Base-by-base conservation (phyloP, 1,284 basidiomycete genomes). In the Moesziomyces parantarcticus region DNA sequence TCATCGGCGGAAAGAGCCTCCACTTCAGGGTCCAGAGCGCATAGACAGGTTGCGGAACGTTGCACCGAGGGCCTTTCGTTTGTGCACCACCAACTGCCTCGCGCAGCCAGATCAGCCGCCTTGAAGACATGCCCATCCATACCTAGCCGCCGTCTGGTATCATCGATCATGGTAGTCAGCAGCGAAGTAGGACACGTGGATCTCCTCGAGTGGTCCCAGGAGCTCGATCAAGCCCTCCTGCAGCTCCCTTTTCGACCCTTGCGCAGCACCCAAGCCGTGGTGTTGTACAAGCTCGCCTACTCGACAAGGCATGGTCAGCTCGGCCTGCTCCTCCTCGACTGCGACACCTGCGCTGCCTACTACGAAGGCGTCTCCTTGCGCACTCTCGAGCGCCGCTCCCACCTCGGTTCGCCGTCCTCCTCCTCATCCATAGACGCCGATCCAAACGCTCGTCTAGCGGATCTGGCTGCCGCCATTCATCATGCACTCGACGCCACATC, bases 161-260 rank as follows among this genome's bases (percentile, higher is more conserved):
- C n/a, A n/a, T n/a, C n/a, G 13, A 13, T 8, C 29, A 32, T 32
- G 29, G 29, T 13, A 32, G 4, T 13, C 2, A 13, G 29, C 10
- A 23, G 8, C 39, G 42, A 63, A 25, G 8, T 59, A 3, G 49
- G 46, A 29, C 22, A 60, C 18, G 39, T 63, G 14, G 42, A 50
- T 34, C 50, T 69, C 21, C 60, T 69, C 13, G 57, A 63, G 21
- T 69, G 66, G 66, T 69, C 66, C 4, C 60, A 56, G 18, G 48
- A 59, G 34, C 67, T 69, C 26, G 57, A 64, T 20, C 48, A 45
- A 8, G n/a, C 23, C n/a, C 47, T 64, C 6, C 57, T 69, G 5
- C 49, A 42, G 6, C 34, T 52, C 5, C 45, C 60, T 6, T 69
- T 69, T 29, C 52, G 53, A 5, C 48, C 52, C 4, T 25, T 69